Conservation (phyloP, 805 yeast species). For the Tetrapisispora namnaoensis region DNA sequence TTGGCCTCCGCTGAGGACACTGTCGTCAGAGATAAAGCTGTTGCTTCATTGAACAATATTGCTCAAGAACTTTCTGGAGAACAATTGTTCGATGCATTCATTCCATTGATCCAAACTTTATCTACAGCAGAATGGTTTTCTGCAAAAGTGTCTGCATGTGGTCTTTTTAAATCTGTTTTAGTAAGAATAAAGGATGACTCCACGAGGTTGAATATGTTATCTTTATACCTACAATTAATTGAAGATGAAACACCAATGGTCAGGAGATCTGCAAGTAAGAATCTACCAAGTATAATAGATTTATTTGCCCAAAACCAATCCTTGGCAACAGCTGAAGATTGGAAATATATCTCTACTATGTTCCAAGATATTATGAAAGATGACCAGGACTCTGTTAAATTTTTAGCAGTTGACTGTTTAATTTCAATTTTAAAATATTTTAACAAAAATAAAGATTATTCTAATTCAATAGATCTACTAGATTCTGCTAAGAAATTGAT, state of each 20-base stretch:
- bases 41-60: slow-evolving; percentile 67
- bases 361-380: slow-evolving; percentile 70
- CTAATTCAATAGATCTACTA: slow-evolving; percentile 55
- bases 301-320: slow-evolving; percentile 42
- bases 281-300: slow-evolving; percentile 66
- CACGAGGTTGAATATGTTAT: slow-evolving; percentile 52
- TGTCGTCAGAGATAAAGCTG: slow-evolving; percentile 88
- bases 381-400: slow-evolving; percentile 91
- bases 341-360: slow-evolving; percentile 75
- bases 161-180: slow-evolving; percentile 66
- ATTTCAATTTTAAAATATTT: slow-evolving; percentile 70
- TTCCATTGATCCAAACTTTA: slow-evolving; percentile 68
- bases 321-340: slow-evolving; percentile 47
- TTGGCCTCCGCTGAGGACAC: slow-evolving; percentile 94
- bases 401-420: slow-evolving; percentile 78
- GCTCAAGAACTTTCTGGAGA: slow-evolving; percentile 51
- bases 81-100: slow-evolving; percentile 56
- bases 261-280: slow-evolving; percentile 86
- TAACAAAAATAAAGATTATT: slow-evolving; percentile 44
- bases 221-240: slow-evolving; percentile 58
- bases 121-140: slow-evolving; percentile 93
- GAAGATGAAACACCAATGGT: slow-evolving; percentile 98
- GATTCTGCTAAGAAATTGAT: slow-evolving; percentile 61
- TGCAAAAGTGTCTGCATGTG: slow-evolving; percentile 83
- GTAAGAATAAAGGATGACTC: slow-evolving; percentile 44